These are phyloP conservation scores for Fagus crenata DNA, from an alignment of 306 rosid species.

Conservation along the genomic window DNA sequence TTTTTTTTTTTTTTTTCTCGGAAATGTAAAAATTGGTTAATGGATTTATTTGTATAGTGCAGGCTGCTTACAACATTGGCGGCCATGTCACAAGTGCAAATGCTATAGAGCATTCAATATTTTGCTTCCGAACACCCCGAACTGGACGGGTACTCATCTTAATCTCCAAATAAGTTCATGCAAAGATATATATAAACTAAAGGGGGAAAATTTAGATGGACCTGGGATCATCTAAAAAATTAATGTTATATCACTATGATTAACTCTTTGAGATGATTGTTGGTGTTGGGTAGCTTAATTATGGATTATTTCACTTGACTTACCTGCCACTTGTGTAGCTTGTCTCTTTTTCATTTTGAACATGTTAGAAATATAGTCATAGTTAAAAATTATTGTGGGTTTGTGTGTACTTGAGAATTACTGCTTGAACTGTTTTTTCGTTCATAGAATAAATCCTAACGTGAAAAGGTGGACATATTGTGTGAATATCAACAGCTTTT, in stretches of 20 bases:
- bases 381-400: background rate
- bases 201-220: slow-evolving; percentile 14
- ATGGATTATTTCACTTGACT: background rate
- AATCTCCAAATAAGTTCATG: slow-evolving; percentile 9
- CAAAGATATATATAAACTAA: background rate
- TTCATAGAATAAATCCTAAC: background rate
- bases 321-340: background rate
- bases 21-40: slow-evolving; percentile 34
- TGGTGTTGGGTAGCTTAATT: slow-evolving; percentile 19
- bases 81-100: slow-evolving; percentile 87
- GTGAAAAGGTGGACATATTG: background rate
- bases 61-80: slow-evolving; percentile 97
- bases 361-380: background rate
- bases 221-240: background rate
- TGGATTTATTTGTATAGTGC: slow-evolving; percentile 58
- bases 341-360: background rate
- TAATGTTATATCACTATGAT: background rate
- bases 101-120: slow-evolving; percentile 79
- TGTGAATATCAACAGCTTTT: background rate
- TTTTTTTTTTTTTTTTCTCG: slow-evolving; percentile 8
- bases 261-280: background rate
- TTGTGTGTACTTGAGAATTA: background rate
- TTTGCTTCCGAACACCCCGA: slow-evolving; percentile 78
- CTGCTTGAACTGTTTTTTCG: background rate
- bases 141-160: slow-evolving; percentile 72